Base-by-base conservation (phyloP, 2,329 filamentous ascomycete genomes). In the Diaporthe ilicicola region DNA sequence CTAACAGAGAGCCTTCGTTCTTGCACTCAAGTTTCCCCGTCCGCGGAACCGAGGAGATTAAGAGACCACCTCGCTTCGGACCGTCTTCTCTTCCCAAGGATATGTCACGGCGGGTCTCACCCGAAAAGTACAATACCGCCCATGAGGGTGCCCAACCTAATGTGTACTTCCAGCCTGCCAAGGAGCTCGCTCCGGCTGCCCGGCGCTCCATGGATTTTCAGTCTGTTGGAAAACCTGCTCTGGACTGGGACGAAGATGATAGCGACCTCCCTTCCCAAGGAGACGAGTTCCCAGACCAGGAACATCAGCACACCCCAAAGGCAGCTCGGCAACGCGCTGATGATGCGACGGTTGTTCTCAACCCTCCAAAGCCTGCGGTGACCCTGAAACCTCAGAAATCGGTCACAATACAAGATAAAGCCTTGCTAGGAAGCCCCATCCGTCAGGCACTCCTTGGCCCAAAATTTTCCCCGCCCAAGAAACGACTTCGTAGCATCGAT, bases 401-500 rank as follows among this genome's bases (percentile, higher is more conserved):
- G 10, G 66, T 72, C 34, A 51, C 37, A 29, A 19, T 70, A 48
- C 54, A 72, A 56, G 61, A 72, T 19, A 71, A 74, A 42, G 70
- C 65, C 48, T 46, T 74, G 27, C 70, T 69, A 42, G 74, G 64
- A 72, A 72, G 67, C 72, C 62, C 37, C 19, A 70, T 68, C 61
- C 66, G 67, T 72, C 73, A 53, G 37, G 56, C 51, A 69, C 70
- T 72, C 51, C 77, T 74, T 39, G 61, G 61, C 32, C 74, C 74
- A 17, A 62, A 65, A 24, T 10, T 62, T 17, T 69, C 71, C 19
- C 37, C 62, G n/a, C 42, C 64, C 56, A 85, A 84, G 68, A 85
- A 86, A 42, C 82, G 83, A 17, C 82, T 80, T 2, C 78, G 78
- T 44, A 85, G 81, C 70, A 81, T 84, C 37, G 88, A 90, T 76